Conservation (phyloP, 352 stramenopile genomes). For the Peronospora farinosa region DNA sequence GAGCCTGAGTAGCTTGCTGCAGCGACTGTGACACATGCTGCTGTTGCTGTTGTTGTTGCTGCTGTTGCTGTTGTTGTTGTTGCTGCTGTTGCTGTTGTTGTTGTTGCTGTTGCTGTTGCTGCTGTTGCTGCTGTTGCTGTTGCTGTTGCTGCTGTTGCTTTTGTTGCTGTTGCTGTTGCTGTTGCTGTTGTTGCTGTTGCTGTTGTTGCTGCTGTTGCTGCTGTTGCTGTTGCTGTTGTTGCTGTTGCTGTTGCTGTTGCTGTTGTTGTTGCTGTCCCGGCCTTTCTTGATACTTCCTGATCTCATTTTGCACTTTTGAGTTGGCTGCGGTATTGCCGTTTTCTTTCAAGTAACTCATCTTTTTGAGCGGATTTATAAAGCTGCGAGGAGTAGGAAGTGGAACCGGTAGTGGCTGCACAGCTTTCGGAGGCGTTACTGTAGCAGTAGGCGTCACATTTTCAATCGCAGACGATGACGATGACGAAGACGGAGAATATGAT, state of each 20-base stretch:
- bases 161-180: slow-evolving; percentile 14
- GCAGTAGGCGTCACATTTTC: slow-evolving; percentile 12
- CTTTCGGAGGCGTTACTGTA: slow-evolving; percentile 17
- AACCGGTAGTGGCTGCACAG: slow-evolving; percentile 13
- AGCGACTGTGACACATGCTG: slow-evolving; percentile 14
- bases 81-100: slow-evolving; percentile 16
- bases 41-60: slow-evolving; percentile 15
- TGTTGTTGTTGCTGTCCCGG: slow-evolving; percentile 17
- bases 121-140: slow-evolving; percentile 16
- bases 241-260: slow-evolving; percentile 15
- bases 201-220: slow-evolving; percentile 18
- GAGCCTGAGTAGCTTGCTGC: slow-evolving; percentile 12
- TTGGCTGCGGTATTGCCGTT: slow-evolving; percentile 29
- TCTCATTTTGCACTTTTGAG: slow-evolving; percentile 32
- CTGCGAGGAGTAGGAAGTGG: slow-evolving; percentile 31
- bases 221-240: slow-evolving; percentile 17
- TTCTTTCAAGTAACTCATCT: slow-evolving; percentile 50
- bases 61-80: slow-evolving; percentile 11
- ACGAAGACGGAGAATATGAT: slow-evolving; percentile 13
- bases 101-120: slow-evolving; percentile 4
- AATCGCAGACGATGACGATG: slow-evolving; percentile 11
- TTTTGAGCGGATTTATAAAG: slow-evolving; percentile 58
- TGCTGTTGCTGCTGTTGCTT: slow-evolving; percentile 17
- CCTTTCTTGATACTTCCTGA: slow-evolving; percentile 24
- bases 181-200: slow-evolving; percentile 14